Base-by-base conservation (phyloP, 345 rosid genomes). In the Euphorbia lathyris region DNA sequence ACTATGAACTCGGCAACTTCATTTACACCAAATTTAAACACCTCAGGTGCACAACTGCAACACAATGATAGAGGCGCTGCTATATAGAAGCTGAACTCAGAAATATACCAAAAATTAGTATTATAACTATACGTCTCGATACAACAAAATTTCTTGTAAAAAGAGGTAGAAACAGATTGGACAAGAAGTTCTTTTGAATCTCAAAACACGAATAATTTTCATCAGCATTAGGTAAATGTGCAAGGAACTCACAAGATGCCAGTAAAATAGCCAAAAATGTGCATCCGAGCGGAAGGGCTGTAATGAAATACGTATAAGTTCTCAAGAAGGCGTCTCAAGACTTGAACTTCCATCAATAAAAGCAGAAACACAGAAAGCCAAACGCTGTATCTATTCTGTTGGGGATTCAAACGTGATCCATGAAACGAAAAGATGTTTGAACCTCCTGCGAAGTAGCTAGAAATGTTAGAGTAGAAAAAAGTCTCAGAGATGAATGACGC, bases 1-100 rank as follows among this genome's bases (percentile, higher is more conserved):
- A 80, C 79, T 67, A 84, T 81, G 57, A 80, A 83, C 82, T 79
- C 81, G 53, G 19, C 72, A 65, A 75, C 65, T 72, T 70, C 79
- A 74, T 71, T 70, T 29, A 63, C 79, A 1, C 72, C 50, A 71
- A 85, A 92, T 66, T 76, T 76, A 47, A 78, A 72, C 38, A 79
- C 84, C 61, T 86, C 89, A 1, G 78, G 72, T 2, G 75, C 84
- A 36, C 69, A 63, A 51, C 13, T 76, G 68, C 80, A 34, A 81
- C 93, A 92, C 56, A 89, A 83, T 38, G 96, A 86, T 61, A 90
- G 68, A 30, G 92, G 90, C 13, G 83, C 87, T 17, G 82, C 85
- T 32, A 59, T 72, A 70, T 88, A 86, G 81, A 75, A 92, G 74
- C 96, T 89, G 73, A n/a, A 8, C 32, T 25, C 76, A 77, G 32